Percentiles rank a stretch among this genome's conserved stretches.
Conservation (phyloP, 2,329 filamentous ascomycete species). For the Gyromitra esculenta region DNA sequence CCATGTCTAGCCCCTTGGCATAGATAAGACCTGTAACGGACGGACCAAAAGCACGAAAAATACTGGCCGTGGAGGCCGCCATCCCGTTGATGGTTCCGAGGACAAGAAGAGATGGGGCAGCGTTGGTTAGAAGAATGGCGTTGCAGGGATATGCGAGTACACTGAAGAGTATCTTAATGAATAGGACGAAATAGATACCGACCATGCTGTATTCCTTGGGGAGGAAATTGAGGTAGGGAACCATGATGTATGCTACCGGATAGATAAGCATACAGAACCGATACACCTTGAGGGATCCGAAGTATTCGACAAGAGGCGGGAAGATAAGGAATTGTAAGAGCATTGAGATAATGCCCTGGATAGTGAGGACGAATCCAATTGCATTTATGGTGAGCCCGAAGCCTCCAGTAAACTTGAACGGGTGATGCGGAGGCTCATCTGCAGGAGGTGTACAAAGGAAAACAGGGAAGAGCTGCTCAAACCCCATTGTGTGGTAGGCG, state of each 20-base stretch:
- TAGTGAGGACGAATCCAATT: slow-evolving; percentile 86
- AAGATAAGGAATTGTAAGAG: slow-evolving; percentile 85
- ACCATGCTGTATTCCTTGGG: slow-evolving; percentile 74
- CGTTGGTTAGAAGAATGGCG: slow-evolving; percentile 87
- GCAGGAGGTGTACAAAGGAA: slow-evolving; percentile 76
- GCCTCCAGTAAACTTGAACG: slow-evolving; percentile 86
- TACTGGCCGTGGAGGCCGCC: slow-evolving; percentile 87
- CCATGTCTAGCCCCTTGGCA: slow-evolving; percentile 77
- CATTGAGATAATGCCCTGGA: slow-evolving; percentile 90
- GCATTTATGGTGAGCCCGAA: slow-evolving; percentile 83
- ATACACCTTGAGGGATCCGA: slow-evolving; percentile 85
- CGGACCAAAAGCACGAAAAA: slow-evolving; percentile 87
- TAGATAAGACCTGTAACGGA: slow-evolving; percentile 88
- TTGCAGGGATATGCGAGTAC: slow-evolving; percentile 92
- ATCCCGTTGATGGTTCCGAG: slow-evolving; percentile 93
- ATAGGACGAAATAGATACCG: slow-evolving; percentile 78
- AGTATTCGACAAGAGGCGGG: slow-evolving; percentile 75
- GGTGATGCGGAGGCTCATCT: slow-evolving; percentile 62
- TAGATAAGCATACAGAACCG: slow-evolving; percentile 82
- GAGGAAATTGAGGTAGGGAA: slow-evolving; percentile 82
- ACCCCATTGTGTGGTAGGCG: slow-evolving; percentile 89
- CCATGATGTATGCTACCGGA: slow-evolving; percentile 82
- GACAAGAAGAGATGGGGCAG: slow-evolving; percentile 82
- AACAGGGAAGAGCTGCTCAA: slow-evolving; percentile 91
- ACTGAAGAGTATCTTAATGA: slow-evolving; percentile 93